Percentiles rank a stretch among this genome's conserved stretches.
Conservation (phyloP, 371 early-diverging fungal genomes). For the Mucor mucedo region DNA sequence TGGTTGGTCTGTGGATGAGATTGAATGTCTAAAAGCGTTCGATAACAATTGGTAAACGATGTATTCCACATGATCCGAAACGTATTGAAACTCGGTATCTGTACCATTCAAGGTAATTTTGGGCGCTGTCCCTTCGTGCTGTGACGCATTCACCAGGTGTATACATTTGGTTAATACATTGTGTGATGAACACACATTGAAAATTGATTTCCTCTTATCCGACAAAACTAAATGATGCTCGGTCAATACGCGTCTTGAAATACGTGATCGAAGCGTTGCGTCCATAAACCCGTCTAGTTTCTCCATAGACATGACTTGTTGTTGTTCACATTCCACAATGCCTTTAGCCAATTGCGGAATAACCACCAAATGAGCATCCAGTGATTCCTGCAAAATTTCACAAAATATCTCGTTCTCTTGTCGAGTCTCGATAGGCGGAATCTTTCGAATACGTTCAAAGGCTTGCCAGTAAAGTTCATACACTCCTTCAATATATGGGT, state of each 20-base stretch:
- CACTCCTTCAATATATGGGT: constrained; percentile 77
- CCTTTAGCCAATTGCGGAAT: constrained; percentile 86
- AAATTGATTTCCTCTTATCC: constrained; percentile 47
- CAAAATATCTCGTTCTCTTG: constrained; percentile 78
- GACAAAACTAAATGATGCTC: constrained; percentile 83
- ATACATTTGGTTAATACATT: constrained; percentile 67
- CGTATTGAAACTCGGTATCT: constrained; percentile 77
- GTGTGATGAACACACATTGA: constrained; percentile 62
- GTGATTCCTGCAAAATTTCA: constrained; percentile 59
- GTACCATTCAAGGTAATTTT: constrained; percentile 19
- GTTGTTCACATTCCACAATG: constrained; percentile 71
- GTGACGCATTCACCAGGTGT: constrained; percentile 39
- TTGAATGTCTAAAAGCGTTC: constrained; percentile 67
- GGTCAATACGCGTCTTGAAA: constrained; percentile 83
- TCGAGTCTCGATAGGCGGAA: constrained; percentile 64
- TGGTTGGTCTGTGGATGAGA: constrained; percentile 32
- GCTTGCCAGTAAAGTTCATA: constrained; percentile 85
- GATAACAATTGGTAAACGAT: constrained; percentile 82
- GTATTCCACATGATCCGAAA: constrained; percentile 89
- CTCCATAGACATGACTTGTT: constrained; percentile 52
- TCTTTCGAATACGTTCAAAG: constrained; percentile 74
- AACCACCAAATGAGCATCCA: constrained; percentile 74
- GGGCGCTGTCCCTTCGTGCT: neutral
- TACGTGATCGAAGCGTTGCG: constrained; percentile 76
- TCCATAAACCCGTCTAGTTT: constrained; percentile 80